Evolutionary conservation across 345 rosid species (phyloP), one percentile per base, ranked within the genome.

Genomic region (Laguncularia racemosa): DNA sequence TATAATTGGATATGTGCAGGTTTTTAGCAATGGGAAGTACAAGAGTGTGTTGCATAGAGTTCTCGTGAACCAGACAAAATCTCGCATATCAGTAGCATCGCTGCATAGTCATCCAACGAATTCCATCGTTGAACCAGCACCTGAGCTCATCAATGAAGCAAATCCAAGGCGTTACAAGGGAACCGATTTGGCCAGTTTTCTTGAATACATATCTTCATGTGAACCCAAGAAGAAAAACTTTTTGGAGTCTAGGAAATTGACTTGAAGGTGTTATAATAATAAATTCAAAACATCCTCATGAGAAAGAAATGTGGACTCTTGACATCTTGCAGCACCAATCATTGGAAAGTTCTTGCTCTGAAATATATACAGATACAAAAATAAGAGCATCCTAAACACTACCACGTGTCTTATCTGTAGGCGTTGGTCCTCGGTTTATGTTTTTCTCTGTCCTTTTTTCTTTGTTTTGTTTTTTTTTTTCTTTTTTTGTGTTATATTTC

Each of bases 11-110:
- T 16, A 52, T 55, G 13, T n/a, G 44, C 46, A 75, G 97, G 87
- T 91, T 62, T 87, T 79, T 71, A 88, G 98, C 77, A 91, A 91
- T 14, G 98, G 98, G 52, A 88, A 73, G 56, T 91, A 86, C 78
- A 88, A 79, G 62, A 91, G 98, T 57, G 95, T 91, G 67, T 1
- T 91, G 55, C 96, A 91, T 57, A 75, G 96, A 48, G 96, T 88
- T 8, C 53, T 77, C 13, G 92, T 83, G 40, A 91, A 91, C 52
- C 68, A 89, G 0, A 38, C 50, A 4, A 69, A 73, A 62, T 67
- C 79, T 23, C 76, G 98, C 2, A 72, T 86, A 20, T 91, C 98
- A 0, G 95, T 91, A 61, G 95, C 98, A 0, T 76, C 90, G 1
- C 70, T 91, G 51, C 92, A 84, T 33, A 81, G 88, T 59, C 74